phyloP scores from a whole-genome alignment of 2,329 filamentous ascomycete species.

The Chrysoporthe cubensis region DNA sequence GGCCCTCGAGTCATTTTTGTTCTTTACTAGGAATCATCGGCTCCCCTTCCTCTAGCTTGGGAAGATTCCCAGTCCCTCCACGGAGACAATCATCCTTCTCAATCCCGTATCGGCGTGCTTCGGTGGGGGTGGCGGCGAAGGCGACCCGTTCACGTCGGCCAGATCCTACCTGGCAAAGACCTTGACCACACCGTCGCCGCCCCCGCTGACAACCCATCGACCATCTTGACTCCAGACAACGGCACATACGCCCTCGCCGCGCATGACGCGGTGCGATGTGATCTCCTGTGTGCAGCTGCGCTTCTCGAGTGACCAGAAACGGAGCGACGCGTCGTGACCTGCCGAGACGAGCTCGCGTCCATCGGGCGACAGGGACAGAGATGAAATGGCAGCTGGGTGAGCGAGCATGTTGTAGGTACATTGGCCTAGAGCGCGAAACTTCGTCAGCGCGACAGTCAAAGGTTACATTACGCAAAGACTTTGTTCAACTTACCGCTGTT shows the following conservation, averaged over 20 bases:
- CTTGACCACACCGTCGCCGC: slow-evolving; percentile 94
- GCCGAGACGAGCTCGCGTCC: slow-evolving; percentile 93
- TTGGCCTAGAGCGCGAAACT: slow-evolving; percentile 70
- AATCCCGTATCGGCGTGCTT: slow-evolving; percentile 13
- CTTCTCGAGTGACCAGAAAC: slow-evolving; percentile 98
- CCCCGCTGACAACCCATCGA: slow-evolving; percentile 90
- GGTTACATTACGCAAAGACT: not conserved
- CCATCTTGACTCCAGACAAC: slow-evolving; percentile 97
- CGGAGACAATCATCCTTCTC: not conserved
- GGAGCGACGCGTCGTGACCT: slow-evolving; percentile 91
- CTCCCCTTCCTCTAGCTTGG: not conserved
- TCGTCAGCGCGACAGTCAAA: slow-evolving; percentile 29
- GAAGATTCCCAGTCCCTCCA: slow-evolving; percentile 2
- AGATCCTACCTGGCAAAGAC: slow-evolving; percentile 68
- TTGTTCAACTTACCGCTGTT: slow-evolving; percentile 84
- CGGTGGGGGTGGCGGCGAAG: slow-evolving; percentile 21
- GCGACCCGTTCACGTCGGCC: slow-evolving; percentile 8
- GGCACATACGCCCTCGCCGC: slow-evolving; percentile 91
- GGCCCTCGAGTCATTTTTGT: no score
- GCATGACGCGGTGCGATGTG: slow-evolving; percentile 89
- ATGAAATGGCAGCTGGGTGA: slow-evolving; percentile 90
- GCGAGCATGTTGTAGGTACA: slow-evolving; percentile 99
- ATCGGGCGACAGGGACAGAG: slow-evolving; percentile 88
- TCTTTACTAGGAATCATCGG: not conserved
- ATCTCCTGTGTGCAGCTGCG: slow-evolving; percentile 94